phyloP scores from a whole-genome alignment of 495 filamentous ascomycete species.

The Aspergillus conjunctus region DNA sequence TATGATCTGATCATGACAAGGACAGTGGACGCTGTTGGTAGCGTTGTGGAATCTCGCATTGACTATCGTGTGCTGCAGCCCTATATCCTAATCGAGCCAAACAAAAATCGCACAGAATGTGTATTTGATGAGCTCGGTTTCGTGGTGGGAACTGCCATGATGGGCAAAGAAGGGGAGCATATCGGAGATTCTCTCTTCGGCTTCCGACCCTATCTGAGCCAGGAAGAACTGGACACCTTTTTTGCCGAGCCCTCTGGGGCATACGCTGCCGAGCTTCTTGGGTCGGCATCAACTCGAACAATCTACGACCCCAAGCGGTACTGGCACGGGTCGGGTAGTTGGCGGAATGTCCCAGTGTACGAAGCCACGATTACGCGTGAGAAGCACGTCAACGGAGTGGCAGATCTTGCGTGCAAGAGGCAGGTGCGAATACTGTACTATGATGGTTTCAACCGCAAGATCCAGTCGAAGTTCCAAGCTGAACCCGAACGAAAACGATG shows the following conservation, averaged over 20 bases:
- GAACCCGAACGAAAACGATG: neutral
- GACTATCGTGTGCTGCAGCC: conserved; percentile 25
- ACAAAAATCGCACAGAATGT: conserved; percentile 22
- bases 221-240: conserved; percentile 5
- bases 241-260: conserved; percentile 10
- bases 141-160: conserved; percentile 25
- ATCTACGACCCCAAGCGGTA: neutral
- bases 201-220: conserved; percentile 12
- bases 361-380: neutral
- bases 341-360: neutral
- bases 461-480: neutral
- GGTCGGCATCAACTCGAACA: neutral
- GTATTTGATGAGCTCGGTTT: conserved; percentile 24
- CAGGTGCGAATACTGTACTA: neutral
- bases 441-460: neutral
- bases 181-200: conserved; percentile 26
- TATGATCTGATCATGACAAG: neutral
- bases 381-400: neutral
- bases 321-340: neutral
- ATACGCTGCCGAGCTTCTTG: conserved; percentile 22
- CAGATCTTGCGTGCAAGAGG: neutral
- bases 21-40: conserved; percentile 14
- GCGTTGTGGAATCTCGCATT: neutral
- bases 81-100: conserved; percentile 18
- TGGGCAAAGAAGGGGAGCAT: conserved; percentile 26